Base-by-base conservation (phyloP, 306 rosid genomes). In the Fagus crenata region DNA sequence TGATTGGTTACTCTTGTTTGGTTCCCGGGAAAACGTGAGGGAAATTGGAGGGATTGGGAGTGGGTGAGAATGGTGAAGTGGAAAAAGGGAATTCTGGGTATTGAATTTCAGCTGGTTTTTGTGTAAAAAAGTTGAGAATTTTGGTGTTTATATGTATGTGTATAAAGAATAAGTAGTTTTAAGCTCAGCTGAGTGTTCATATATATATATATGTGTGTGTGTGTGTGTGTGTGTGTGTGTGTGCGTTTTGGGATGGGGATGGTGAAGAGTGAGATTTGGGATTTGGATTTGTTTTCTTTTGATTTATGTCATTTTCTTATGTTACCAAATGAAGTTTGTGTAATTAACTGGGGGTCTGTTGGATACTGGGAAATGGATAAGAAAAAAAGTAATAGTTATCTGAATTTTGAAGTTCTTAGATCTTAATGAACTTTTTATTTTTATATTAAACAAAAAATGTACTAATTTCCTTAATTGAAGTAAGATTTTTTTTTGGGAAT, bases 1-100 rank as follows among this genome's bases (percentile, higher is more conserved):
- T 65, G 49, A 65, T 65, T 37, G 6, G 40, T 71, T 28, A 5
- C 31, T 14, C 13, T 46, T 49, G 36, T 73, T 84, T 60, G 49
- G 9, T 61, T 75, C 35, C 36, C 13, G 12, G 4, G 49, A 33
- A 49, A 32, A 54, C 18, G 51, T 8, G 40, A 43, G 53, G 58
- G 6, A 74, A 54, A 65, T 32, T 7, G 53, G 35, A 12, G 39
- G 28, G 15, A 2, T 58, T 28, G 65, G 63, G 31, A 58, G 13
- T 58, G 12, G 4, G 11, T 17, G 56, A 15, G 56, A 53, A 6
- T 15, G 15, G 3, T 3, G 28, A 36, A 31, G 2, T 69, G 54
- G 53, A 43, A 67, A 28, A 22, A 22, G 37, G 58, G 51, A 63
- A 17, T n/a, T 75, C 53, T 46, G 67, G 70, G 64, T 71, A 31